A percentile compares a stretch with the other conserved stretches of the same genome.
These are phyloP conservation scores for Conringia planisiliqua DNA, from an alignment of 345 rosid genomes.

Conservation along the genomic window DNA sequence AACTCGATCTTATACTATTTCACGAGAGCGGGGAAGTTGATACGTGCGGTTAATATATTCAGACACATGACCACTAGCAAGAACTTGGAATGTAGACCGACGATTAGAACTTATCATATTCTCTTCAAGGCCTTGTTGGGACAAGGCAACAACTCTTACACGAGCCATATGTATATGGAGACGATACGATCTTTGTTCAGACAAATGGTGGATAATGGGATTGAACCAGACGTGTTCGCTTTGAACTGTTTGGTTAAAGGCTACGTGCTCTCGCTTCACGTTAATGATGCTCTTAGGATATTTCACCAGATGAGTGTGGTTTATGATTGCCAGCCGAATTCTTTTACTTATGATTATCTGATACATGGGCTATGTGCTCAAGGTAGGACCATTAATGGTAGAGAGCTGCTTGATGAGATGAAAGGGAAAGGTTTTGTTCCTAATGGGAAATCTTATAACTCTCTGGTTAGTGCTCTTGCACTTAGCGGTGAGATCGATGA, in stretches of 20 bases:
- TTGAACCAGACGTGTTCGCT: slow-evolving; percentile 66
- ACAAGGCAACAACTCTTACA: slow-evolving; percentile 65
- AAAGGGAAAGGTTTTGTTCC: slow-evolving; percentile 70
- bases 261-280: slow-evolving; percentile 79
- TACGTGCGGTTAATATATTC: slow-evolving; percentile 80
- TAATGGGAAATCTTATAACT: slow-evolving; percentile 73
- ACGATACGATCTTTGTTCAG: slow-evolving; percentile 68
- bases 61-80: slow-evolving; percentile 60
- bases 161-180: slow-evolving; percentile 79
- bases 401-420: slow-evolving; percentile 70
- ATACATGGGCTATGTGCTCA: slow-evolving; percentile 86
- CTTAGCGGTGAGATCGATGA: slow-evolving; percentile 62
- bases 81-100: slow-evolving; percentile 66
- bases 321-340: slow-evolving; percentile 64
- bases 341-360: slow-evolving; percentile 76
- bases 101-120: slow-evolving; percentile 69
- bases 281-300: slow-evolving; percentile 86
- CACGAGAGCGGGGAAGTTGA: slow-evolving; percentile 72
- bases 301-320: slow-evolving; percentile 87
- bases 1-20: slow-evolving; percentile 70
- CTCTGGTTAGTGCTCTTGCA: slow-evolving; percentile 76
- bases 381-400: slow-evolving; percentile 74
- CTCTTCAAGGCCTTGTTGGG: slow-evolving; percentile 77
- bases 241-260: slow-evolving; percentile 66
- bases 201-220: slow-evolving; percentile 76